Conservation (phyloP, 768 basidiomycete species). For the Podaxis sp. region DNA sequence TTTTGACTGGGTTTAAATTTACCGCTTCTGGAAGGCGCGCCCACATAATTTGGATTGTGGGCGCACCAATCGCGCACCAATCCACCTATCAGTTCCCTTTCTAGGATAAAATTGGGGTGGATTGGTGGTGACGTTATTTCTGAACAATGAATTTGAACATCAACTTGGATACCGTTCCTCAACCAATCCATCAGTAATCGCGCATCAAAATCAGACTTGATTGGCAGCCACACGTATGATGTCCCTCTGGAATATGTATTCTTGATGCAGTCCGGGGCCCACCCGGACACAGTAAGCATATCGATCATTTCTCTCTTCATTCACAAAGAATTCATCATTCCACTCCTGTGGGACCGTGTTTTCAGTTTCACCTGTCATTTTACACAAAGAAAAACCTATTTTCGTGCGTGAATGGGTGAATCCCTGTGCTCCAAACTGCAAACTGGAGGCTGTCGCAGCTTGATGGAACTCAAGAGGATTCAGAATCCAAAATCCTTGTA, state of each 20-base stretch:
- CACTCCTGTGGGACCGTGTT: neutral
- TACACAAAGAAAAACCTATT: neutral
- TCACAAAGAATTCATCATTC: neutral
- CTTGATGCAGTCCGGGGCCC: neutral
- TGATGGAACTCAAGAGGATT: no score
- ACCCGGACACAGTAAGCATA: neutral
- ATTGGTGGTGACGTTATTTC: neutral
- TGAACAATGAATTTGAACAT: neutral
- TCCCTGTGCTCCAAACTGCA: no score
- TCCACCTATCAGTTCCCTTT: slow-evolving; percentile 3
- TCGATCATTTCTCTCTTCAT: neutral
- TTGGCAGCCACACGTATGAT: neutral
- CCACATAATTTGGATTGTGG: slow-evolving; percentile 2
- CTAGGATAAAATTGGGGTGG: neutral
- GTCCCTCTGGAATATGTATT: neutral
- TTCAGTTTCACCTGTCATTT: neutral
- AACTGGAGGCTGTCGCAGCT: no score
- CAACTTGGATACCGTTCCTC: neutral
- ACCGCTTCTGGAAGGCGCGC: slow-evolving; percentile 1
- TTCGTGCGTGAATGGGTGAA: neutral
- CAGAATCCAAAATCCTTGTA: no score
- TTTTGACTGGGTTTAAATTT: neutral
- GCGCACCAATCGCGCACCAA: slow-evolving; percentile 10
- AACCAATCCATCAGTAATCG: neutral
- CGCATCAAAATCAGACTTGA: neutral